Percentiles rank a stretch among this genome's conserved stretches.
Evolutionary conservation across 305 asterid genomes (phyloP).

Genomic region (Withania somnifera): DNA sequence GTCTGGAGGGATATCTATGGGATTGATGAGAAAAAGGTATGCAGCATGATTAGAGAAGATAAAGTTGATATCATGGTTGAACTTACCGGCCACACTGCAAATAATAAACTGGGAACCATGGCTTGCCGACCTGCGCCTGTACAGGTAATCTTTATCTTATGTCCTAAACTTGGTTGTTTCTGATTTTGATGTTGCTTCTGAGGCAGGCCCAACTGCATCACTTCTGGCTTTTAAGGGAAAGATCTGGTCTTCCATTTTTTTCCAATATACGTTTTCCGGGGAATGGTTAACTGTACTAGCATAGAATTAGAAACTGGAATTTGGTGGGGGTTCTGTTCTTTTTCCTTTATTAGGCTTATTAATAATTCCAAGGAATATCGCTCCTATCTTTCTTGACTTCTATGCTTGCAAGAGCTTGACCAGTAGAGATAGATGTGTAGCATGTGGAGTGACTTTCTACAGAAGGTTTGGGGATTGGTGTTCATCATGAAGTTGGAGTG

Average conservation of each 20-base stretch:
- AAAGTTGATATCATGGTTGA: slow-evolving; percentile 92
- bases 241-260: not conserved
- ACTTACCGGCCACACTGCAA: slow-evolving; percentile 99
- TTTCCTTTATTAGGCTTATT: not conserved
- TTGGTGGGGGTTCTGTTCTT: not conserved
- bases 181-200: not conserved
- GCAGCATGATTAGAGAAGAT: slow-evolving; percentile 88
- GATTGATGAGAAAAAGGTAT: slow-evolving; percentile 91
- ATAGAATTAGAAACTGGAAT: not conserved
- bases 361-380: not conserved
- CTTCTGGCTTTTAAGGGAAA: not conserved
- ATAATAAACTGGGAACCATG: slow-evolving; percentile 97
- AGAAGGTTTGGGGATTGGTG: not conserved
- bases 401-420: not conserved
- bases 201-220: not conserved
- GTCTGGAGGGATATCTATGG: slow-evolving; percentile 90
- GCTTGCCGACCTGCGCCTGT: slow-evolving; percentile 99
- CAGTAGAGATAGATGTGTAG: not conserved
- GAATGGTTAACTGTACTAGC: not conserved
- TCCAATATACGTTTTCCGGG: not conserved
- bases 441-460: not conserved
- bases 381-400: not conserved
- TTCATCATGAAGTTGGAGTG: not conserved
- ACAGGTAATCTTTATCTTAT: slow-evolving; percentile 49
- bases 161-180: not conserved